phyloP scores from a whole-genome alignment of 371 early-diverging fungal genomes.

The Chytridium lagenaria region DNA sequence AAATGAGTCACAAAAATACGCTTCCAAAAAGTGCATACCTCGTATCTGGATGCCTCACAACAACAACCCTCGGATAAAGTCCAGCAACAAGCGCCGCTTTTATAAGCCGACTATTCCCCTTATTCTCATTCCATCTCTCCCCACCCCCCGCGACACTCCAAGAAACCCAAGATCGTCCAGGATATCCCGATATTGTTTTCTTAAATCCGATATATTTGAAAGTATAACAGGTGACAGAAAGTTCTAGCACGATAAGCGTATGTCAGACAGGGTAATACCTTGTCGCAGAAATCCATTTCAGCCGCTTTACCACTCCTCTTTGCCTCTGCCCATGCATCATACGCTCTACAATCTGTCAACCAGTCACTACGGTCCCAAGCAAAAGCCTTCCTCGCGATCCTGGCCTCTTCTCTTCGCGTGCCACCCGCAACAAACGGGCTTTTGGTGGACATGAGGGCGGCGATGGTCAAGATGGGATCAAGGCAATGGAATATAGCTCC shows the following conservation, averaged over 20 bases:
- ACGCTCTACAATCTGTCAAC: conserved; percentile 72
- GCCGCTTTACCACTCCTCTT: conserved; percentile 26
- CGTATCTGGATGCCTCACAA: conserved; percentile 71
- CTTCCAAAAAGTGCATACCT: conserved; percentile 53
- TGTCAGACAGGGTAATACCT: conserved; percentile 21
- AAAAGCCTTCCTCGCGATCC: conserved; percentile 61
- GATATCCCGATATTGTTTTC: conserved; percentile 45
- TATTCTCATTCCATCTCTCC: conserved; percentile 24
- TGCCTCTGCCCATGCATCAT: conserved; percentile 64
- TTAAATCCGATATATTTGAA: conserved; percentile 40
- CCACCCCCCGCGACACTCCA: neutral
- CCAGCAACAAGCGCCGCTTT: conserved; percentile 50
- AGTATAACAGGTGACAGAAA: conserved; percentile 66
- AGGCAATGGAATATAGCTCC: conserved; percentile 52
- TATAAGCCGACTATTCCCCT: conserved; percentile 30
- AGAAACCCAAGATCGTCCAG: conserved; percentile 41
- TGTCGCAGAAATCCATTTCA: conserved; percentile 43
- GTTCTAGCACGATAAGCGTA: conserved; percentile 40
- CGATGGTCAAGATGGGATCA: conserved; percentile 50
- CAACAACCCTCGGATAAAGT: conserved; percentile 66
- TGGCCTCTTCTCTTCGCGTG: conserved; percentile 70
- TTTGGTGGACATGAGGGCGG: conserved; percentile 65
- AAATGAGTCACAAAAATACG: conserved; percentile 5
- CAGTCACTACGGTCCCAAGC: conserved; percentile 69
- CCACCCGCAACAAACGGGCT: conserved; percentile 67